These are phyloP conservation scores for Trypanosoma boissoni DNA, from an alignment of 208 protist genomes.

Conservation along the genomic window DNA sequence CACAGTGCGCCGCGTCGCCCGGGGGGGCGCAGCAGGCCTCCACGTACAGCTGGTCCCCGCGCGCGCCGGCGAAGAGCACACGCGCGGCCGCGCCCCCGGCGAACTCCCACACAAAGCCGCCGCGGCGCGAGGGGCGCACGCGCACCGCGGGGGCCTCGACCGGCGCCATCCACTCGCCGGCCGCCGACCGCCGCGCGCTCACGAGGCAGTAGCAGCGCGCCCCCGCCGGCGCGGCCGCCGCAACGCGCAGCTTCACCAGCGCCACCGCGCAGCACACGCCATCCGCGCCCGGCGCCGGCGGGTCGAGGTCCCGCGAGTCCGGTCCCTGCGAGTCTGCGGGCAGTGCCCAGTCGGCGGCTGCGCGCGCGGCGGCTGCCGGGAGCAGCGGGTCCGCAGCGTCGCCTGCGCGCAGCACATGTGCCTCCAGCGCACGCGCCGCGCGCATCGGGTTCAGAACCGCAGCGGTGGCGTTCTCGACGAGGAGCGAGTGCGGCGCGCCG, in stretches of 20 bases:
- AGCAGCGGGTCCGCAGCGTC: slow-evolving; percentile 56
- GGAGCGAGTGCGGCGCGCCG: not conserved
- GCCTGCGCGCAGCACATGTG: slow-evolving; percentile 23
- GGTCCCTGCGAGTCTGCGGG: slow-evolving; percentile 1
- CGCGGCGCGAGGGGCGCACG: slow-evolving; percentile 33
- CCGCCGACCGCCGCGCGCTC: slow-evolving; percentile 39
- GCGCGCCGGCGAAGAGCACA: slow-evolving; percentile 36
- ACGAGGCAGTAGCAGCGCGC: slow-evolving; percentile 72
- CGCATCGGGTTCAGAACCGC: slow-evolving; percentile 8
- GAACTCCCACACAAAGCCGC: slow-evolving; percentile 66
- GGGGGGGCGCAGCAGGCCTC: slow-evolving; percentile 75
- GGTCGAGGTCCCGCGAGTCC: slow-evolving; percentile 8
- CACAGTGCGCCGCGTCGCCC: slow-evolving; percentile 48
- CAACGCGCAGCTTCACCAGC: slow-evolving; percentile 57
- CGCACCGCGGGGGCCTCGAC: slow-evolving; percentile 41
- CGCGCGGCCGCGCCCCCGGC: slow-evolving; percentile 20
- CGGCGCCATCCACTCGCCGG: slow-evolving; percentile 57
- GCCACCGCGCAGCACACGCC: slow-evolving; percentile 21
- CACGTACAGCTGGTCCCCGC: slow-evolving; percentile 56
- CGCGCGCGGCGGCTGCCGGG: slow-evolving; percentile 31
- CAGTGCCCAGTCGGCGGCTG: slow-evolving; percentile 2
- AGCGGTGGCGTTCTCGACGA: slow-evolving; percentile 13
- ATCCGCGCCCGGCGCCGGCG: slow-evolving; percentile 8
- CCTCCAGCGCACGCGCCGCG: slow-evolving; percentile 1
- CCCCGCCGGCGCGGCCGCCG: slow-evolving; percentile 21